Conservation (phyloP, 1,284 basidiomycete species). For the Irpex sp. region DNA sequence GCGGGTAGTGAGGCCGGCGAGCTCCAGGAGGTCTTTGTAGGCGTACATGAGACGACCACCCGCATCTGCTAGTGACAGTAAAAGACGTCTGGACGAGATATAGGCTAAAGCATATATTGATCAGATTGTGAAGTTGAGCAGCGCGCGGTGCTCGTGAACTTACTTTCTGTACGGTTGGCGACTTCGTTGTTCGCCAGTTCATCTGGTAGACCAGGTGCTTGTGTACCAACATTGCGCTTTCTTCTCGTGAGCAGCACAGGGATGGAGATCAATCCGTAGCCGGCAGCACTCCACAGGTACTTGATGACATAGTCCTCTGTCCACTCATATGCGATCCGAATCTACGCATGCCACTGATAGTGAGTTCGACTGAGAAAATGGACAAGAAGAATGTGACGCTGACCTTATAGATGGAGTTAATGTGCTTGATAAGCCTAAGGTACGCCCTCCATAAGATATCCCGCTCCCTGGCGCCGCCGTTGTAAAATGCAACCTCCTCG, state of each 20-base stretch:
- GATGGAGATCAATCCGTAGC: conserved; percentile 86
- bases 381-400: conserved; percentile 12
- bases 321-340: conserved; percentile 84
- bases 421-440: conserved; percentile 78
- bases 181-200: conserved; percentile 20
- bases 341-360: conserved; percentile 34
- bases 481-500: conserved; percentile 97
- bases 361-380: neutral
- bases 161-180: conserved; percentile 39
- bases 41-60: conserved; percentile 92
- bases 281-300: conserved; percentile 90
- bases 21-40: conserved; percentile 89
- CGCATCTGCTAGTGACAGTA: conserved; percentile 92
- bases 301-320: conserved; percentile 95
- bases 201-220: conserved; percentile 21
- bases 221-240: conserved; percentile 39
- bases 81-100: conserved; percentile 90
- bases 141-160: conserved; percentile 19
- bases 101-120: conserved; percentile 57
- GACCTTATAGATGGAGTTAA: conserved; percentile 91
- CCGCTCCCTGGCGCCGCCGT: conserved; percentile 82
- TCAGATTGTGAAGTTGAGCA: neutral
- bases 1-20: conserved; percentile 89
- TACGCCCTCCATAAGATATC: conserved; percentile 84
- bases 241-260: conserved; percentile 71